Percentiles rank a stretch among this genome's conserved stretches.
Conservation (phyloP, 805 yeast genomes). For the Candida chauliodis region DNA sequence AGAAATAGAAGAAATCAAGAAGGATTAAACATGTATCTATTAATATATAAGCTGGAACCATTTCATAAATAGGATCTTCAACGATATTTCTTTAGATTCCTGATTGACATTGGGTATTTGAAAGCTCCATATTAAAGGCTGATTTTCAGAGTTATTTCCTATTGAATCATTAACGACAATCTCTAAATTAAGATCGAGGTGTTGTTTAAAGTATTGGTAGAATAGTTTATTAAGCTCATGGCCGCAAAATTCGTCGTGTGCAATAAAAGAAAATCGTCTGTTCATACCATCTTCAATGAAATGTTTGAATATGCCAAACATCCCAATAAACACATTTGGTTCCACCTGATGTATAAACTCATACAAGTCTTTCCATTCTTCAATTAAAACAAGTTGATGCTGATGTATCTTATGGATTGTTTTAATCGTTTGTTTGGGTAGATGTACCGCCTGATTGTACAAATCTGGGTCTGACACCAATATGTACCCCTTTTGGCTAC, state of each 20-base stretch:
- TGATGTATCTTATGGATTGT: conserved; percentile 4
- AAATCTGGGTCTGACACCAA: conserved; percentile 9
- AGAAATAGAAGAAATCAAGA: conserved; percentile 19
- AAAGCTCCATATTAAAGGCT: conserved; percentile 5
- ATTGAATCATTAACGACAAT: conserved; percentile 7
- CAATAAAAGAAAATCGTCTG: neutral
- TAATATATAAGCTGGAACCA: conserved; percentile 5
- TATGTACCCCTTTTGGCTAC: conserved; percentile 6
- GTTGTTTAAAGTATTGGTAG: conserved; percentile 4
- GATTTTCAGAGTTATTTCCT: neutral
- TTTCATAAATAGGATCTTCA: conserved; percentile 7
- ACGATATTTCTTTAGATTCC: neutral
- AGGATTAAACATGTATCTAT: conserved; percentile 1
- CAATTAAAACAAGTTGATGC: conserved; percentile 9
- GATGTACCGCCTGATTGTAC: conserved; percentile 2
- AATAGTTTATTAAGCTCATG: conserved; percentile 6
- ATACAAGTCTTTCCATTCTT: conserved; percentile 9
- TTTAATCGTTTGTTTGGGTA: neutral
- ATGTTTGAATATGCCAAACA: conserved; percentile 8
- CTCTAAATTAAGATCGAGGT: neutral
- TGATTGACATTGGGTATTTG: conserved; percentile 5
- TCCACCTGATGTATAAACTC: conserved; percentile 1
- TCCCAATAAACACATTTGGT: neutral
- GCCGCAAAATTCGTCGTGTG: conserved; percentile 1
- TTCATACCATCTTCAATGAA: conserved; percentile 7